A percentile compares a stretch with the other conserved stretches of the same genome.
These are phyloP conservation scores for Bertia moriformis DNA, from an alignment of 2,329 filamentous ascomycete genomes.

Conservation along the genomic window DNA sequence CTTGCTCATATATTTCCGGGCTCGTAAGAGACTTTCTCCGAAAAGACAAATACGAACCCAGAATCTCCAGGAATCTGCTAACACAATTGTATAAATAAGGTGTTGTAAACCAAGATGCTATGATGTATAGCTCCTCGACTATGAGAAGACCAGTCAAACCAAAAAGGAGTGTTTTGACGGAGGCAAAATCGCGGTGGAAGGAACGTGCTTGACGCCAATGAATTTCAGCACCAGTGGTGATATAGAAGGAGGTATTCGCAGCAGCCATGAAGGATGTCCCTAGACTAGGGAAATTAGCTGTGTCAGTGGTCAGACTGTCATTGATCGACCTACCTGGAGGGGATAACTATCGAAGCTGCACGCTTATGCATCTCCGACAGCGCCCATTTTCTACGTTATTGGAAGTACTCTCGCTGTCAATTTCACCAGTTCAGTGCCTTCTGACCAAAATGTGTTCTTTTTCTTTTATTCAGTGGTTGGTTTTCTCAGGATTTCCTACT, in stretches of 20 bases:
- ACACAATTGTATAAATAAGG: background rate
- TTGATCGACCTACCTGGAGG: background rate
- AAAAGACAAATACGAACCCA: background rate
- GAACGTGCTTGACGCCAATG: background rate
- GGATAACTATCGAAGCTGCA: no score
- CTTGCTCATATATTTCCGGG: background rate
- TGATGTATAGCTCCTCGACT: no score
- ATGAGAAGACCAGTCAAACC: background rate
- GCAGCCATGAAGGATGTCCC: background rate
- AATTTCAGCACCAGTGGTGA: background rate
- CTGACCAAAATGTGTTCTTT: no score
- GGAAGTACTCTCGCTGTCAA: no score
- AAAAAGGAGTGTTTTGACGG: background rate
- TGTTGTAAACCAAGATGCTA: no score
- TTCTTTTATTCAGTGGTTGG: no score
- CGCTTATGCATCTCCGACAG: no score
- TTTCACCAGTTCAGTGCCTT: no score
- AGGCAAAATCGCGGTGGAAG: background rate
- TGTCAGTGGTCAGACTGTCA: no score
- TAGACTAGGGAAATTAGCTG: no score
- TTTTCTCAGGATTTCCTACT: no score
- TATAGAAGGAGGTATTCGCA: background rate
- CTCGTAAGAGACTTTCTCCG: background rate
- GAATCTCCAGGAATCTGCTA: background rate
- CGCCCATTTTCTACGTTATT: no score